Base-by-base conservation (phyloP, 2,329 filamentous ascomycete species). In the Sporothrix inflata region DNA sequence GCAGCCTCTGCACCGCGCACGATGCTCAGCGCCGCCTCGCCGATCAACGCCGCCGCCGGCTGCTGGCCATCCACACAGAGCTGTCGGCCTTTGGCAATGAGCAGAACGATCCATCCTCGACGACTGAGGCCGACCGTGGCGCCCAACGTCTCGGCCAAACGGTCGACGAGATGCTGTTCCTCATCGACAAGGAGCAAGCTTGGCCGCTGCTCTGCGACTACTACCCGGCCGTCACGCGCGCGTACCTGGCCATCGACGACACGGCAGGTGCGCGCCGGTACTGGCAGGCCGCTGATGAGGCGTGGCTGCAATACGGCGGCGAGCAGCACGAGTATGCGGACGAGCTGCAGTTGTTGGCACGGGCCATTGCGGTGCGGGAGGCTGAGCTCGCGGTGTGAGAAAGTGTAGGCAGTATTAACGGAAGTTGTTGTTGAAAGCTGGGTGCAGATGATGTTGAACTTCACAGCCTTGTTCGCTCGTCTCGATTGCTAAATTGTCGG, bases 121-220 rank as follows among this genome's bases (percentile, higher is more conserved):
- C 27, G 30, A 60, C 55, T 4, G 27, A 60, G 27, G 38, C 19
- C 5, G 34, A 63, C 12, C 60, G 38, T 7, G 34, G 38, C 12
- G 38, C 60, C 6, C 3, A 42, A 27, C 40, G 40, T 11, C 38
- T 65, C 1, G 24, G 11, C 12, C 12, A 65, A 19, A 47, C 42
- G 7, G 61, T 65, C 14, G 40, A 61, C 16, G 21, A 65, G 61
- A 47, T 65, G 40, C 40, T 65, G n/a, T 65, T 16, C 24, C 61
- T 47, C 40, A 19, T 65, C 40, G 61, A 45, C 12, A 65, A 21
- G 14, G 42, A 65, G 40, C 40, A 30, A n/a, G 40, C 61, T 6
- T 47, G 61, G 40, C 61, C 38, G 21, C 40, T 65, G 21, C 24
- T 47, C 5, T 47, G 40, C 4, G 61, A 65, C 61, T 47, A 47